A percentile compares a stretch with the other conserved stretches of the same genome.
phyloP scores from a whole-genome alignment of 192 early-diverging fungal genomes.

The Ambispora gerdemannii region DNA sequence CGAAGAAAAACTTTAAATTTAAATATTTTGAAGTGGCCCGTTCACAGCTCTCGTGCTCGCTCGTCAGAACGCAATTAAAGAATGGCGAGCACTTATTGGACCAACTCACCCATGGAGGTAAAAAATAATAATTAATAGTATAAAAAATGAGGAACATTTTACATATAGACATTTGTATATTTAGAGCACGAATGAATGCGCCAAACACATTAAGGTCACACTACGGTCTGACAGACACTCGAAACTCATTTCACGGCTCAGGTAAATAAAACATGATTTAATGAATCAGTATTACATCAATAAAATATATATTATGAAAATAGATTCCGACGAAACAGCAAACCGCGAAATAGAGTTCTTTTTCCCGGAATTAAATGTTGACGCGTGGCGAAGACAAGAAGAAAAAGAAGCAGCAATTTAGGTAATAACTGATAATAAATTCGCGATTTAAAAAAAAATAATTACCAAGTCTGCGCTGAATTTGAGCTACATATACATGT shows the following conservation, averaged over 20 bases:
- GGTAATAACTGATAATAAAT: too few species aligned
- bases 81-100: slow-evolving; percentile 65
- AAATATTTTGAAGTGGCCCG: background rate
- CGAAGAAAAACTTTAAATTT: too few species aligned
- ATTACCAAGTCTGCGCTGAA: too few species aligned
- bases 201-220: slow-evolving; percentile 55
- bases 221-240: slow-evolving; percentile 69
- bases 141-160: background rate
- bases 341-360: slow-evolving; percentile 57
- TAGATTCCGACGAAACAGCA: slow-evolving; percentile 60
- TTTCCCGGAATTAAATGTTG: slow-evolving; percentile 51
- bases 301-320: background rate
- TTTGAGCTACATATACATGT: too few species aligned
- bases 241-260: slow-evolving; percentile 76
- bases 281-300: background rate
- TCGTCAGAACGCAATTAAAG: slow-evolving; percentile 53
- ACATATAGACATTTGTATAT: background rate
- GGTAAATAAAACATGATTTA: slow-evolving; percentile 36
- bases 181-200: slow-evolving; percentile 55
- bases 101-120: slow-evolving; percentile 66
- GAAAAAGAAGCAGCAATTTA: too few species aligned
- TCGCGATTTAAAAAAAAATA: too few species aligned
- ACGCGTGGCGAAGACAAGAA: slow-evolving; percentile 34
- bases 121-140: background rate
- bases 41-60: slow-evolving; percentile 59